phyloP scores from a whole-genome alignment of 1,284 basidiomycete genomes.

The Inonotus obliquus region DNA sequence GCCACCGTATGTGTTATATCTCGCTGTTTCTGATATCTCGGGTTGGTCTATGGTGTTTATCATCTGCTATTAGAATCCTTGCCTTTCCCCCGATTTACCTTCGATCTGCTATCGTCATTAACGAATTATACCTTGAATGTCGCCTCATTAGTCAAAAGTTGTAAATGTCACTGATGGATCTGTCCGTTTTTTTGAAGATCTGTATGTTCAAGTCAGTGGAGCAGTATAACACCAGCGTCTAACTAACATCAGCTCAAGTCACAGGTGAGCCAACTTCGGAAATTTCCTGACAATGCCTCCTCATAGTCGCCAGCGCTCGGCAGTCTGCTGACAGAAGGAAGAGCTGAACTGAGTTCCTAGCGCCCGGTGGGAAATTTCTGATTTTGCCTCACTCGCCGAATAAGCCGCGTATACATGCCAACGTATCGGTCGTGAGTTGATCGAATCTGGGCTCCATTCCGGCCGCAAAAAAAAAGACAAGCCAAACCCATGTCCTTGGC shows the following conservation, averaged over 20 bases:
- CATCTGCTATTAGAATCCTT: constrained; percentile 10
- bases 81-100: neutral
- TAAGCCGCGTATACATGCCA: neutral
- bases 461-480: neutral
- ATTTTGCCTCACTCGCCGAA: neutral
- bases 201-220: neutral
- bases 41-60: neutral
- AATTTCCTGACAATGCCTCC: no score
- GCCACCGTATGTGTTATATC: constrained; percentile 13
- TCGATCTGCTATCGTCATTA: constrained; percentile 15
- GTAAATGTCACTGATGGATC: neutral
- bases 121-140: constrained; percentile 12
- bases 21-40: neutral
- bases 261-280: no score
- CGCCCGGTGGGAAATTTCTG: neutral
- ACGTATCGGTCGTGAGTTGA: neutral
- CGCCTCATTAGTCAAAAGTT: neutral
- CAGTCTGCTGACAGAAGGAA: neutral
- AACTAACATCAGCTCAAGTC: neutral
- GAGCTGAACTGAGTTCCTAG: neutral
- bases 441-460: neutral
- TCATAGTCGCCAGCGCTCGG: neutral
- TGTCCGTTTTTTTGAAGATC: neutral
- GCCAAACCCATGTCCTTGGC: neutral
- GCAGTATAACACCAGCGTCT: neutral